A percentile compares a stretch with the other conserved stretches of the same genome.
These are phyloP conservation scores for Xerocomus amazonicus DNA, from an alignment of 1,284 basidiomycete genomes.

Conservation along the genomic window DNA sequence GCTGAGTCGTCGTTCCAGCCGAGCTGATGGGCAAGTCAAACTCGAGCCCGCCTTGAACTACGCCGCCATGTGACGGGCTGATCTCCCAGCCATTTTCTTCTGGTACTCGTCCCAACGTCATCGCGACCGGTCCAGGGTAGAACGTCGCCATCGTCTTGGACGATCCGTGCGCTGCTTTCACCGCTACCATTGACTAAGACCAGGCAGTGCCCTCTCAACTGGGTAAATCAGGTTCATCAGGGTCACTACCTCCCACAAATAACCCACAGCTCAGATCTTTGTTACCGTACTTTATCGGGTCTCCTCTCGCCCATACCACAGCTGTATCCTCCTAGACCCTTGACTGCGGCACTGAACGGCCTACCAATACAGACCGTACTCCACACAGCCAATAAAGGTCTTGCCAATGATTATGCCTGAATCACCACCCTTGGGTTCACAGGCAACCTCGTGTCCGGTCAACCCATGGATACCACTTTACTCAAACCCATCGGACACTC, in stretches of 20 bases:
- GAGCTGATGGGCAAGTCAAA: constrained; percentile 46
- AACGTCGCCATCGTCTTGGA: constrained; percentile 34
- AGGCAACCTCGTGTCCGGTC: background rate
- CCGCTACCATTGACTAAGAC: constrained; percentile 18
- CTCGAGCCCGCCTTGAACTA: constrained; percentile 51
- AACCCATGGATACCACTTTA: background rate
- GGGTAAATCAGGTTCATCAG: constrained; percentile 24
- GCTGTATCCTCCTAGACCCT: background rate
- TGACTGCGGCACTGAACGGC: background rate
- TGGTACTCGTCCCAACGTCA: constrained; percentile 24
- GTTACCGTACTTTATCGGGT: background rate
- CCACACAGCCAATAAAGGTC: background rate
- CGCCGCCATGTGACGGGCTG: constrained; percentile 56
- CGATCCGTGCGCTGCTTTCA: constrained; percentile 8
- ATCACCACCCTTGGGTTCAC: background rate
- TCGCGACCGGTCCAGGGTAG: constrained; percentile 35
- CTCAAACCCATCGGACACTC: background rate
- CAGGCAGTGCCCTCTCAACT: constrained; percentile 19
- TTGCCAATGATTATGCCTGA: background rate
- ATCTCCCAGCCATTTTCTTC: constrained; percentile 36
- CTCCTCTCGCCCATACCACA: background rate
- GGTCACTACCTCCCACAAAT: constrained; percentile 15
- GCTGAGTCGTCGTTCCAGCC: constrained; percentile 18
- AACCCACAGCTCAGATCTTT: background rate
- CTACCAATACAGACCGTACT: background rate